Evolutionary conservation across 2,329 filamentous ascomycete species (phyloP).

Genomic region (Phoma sp.): DNA sequence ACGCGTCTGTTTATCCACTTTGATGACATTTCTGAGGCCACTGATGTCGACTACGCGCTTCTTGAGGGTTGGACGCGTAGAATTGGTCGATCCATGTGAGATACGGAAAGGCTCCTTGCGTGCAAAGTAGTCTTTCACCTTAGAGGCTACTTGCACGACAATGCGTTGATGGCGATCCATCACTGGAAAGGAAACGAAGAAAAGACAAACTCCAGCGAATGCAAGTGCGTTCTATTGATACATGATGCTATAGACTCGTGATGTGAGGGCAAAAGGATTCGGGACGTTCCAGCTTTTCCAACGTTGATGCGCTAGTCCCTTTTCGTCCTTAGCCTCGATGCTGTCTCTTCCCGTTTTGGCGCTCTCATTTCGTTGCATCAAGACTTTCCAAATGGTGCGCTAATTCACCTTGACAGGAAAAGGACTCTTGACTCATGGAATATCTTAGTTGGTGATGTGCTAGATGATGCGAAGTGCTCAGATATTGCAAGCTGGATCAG

Average conservation of each 20-base stretch:
- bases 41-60: conserved; percentile 69
- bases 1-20: conserved; percentile 61
- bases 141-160: conserved; percentile 56
- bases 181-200: neutral
- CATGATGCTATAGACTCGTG: conserved; percentile 21
- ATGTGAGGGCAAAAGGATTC: conserved; percentile 4
- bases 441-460: no score
- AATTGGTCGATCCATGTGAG: conserved; percentile 79
- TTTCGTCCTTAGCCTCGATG: neutral
- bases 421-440: neutral
- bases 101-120: conserved; percentile 71
- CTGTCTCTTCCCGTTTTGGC: neutral
- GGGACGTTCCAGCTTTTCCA: conserved; percentile 21
- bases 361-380: conserved; percentile 2
- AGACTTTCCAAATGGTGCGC: neutral
- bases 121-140: conserved; percentile 59
- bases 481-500: neutral
- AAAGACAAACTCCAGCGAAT: conserved; percentile 16
- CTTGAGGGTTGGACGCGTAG: conserved; percentile 65
- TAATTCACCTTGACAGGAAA: neutral
- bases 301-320: conserved; percentile 15
- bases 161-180: conserved; percentile 53
- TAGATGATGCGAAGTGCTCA: neutral
- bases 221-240: conserved; percentile 24
- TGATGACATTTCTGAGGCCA: conserved; percentile 67